These are phyloP conservation scores for Bipolaris bicolor DNA, from an alignment of 2,329 filamentous ascomycete species.

Conservation along the genomic window DNA sequence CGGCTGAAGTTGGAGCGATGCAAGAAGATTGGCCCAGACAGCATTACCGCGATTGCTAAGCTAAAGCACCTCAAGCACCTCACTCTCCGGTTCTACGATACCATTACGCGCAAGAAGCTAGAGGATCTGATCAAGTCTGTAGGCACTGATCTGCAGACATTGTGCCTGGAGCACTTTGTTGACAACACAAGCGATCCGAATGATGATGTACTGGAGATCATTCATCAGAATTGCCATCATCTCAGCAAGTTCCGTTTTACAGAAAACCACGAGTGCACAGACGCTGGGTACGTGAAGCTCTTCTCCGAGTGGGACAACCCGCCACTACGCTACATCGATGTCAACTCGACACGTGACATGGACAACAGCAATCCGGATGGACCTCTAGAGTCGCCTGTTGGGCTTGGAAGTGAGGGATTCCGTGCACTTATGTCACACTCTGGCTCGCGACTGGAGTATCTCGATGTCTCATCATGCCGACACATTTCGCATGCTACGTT, in stretches of 20 bases:
- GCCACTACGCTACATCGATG: conserved; percentile 71
- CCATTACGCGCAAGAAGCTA: conserved; percentile 64
- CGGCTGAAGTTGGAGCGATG: conserved; percentile 84
- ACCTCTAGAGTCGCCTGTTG: conserved; percentile 64
- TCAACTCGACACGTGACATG: conserved; percentile 78
- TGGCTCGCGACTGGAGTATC: conserved; percentile 64
- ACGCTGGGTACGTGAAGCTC: conserved; percentile 72
- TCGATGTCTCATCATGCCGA: conserved; percentile 84
- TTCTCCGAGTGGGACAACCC: conserved; percentile 80
- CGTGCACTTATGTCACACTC: conserved; percentile 84
- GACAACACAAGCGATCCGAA: conserved; percentile 65
- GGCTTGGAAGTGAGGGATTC: conserved; percentile 78
- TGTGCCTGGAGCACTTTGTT: conserved; percentile 75
- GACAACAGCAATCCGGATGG: conserved; percentile 73
- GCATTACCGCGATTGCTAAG: conserved; percentile 68
- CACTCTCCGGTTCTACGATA: conserved; percentile 69
- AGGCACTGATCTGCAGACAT: conserved; percentile 72
- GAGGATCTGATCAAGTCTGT: conserved; percentile 65
- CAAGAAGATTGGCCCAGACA: conserved; percentile 70
- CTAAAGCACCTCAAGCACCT: conserved; percentile 74
- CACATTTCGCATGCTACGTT: conserved; percentile 78
- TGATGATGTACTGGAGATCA: conserved; percentile 65
- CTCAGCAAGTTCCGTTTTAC: conserved; percentile 82
- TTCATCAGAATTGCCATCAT: conserved; percentile 71
- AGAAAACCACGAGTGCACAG: conserved; percentile 76